Evolutionary conservation across 306 rosid genomes (phyloP).

Genomic region (Dryas drummondii): DNA sequence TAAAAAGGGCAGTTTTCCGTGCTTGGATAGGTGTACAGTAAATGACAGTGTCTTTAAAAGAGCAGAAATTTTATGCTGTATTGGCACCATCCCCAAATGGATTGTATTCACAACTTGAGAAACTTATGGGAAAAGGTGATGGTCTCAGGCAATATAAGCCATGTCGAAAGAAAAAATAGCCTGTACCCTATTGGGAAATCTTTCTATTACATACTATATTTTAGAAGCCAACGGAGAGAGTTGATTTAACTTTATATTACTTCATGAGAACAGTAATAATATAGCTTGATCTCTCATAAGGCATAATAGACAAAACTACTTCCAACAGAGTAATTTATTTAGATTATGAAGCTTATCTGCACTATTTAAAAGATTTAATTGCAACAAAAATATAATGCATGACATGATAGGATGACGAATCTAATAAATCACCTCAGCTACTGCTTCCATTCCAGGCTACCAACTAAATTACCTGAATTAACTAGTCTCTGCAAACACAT

Average conservation of each 20-base stretch:
- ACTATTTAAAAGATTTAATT: neutral
- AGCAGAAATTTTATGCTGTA: neutral
- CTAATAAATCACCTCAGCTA: neutral
- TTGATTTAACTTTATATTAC: neutral
- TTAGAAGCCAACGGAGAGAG: neutral
- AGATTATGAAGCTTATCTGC: neutral
- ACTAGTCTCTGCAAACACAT: neutral
- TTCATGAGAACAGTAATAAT: neutral
- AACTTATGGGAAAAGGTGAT: neutral
- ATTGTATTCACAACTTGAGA: neutral
- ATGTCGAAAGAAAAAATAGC: neutral
- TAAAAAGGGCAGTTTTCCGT: neutral
- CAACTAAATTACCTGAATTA: neutral
- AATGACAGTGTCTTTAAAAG: neutral
- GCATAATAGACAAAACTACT: neutral
- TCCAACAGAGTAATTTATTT: neutral
- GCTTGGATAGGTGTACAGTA: neutral
- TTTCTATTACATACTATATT: neutral
- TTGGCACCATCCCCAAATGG: neutral
- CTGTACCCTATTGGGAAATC: neutral
- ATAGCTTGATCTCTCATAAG: neutral
- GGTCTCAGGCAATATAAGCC: neutral
- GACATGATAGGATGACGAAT: neutral
- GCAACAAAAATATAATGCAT: neutral
- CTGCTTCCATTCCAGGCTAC: neutral